A percentile compares a stretch with the other conserved stretches of the same genome.
Conservation (phyloP, 176 grass and related monocot species). For the Bromus sterilis region DNA sequence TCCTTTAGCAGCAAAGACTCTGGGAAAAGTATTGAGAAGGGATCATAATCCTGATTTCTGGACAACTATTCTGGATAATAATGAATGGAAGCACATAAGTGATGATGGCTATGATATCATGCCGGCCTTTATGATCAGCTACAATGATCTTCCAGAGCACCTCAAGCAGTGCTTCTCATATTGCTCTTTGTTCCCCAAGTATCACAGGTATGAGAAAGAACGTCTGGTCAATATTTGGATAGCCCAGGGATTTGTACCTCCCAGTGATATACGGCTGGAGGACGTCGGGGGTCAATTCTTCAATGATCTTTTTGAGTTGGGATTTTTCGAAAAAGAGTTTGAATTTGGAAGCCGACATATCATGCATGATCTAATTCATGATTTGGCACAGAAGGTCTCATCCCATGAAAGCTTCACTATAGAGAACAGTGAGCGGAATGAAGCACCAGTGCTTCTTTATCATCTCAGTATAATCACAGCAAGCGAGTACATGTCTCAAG, state of each 20-base stretch:
- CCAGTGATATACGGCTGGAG: neutral
- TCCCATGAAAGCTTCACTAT: neutral
- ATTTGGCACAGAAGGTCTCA: conserved; percentile 10
- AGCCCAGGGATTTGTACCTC: conserved; percentile 1
- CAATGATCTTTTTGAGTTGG: neutral
- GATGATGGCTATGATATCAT: conserved; percentile 1
- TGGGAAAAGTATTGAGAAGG: conserved; percentile 13
- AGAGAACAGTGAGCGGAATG: neutral
- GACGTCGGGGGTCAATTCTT: conserved; percentile 8
- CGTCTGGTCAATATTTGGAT: conserved; percentile 23
- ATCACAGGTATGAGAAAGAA: neutral
- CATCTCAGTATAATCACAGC: conserved; percentile 3
- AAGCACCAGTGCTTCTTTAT: neutral
- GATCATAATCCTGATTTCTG: conserved; percentile 9
- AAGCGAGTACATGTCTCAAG: neutral
- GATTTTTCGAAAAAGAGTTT: neutral
- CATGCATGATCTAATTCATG: conserved; percentile 21
- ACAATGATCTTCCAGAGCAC: conserved; percentile 2
- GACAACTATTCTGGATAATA: neutral
- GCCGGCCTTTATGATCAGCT: conserved; percentile 23
- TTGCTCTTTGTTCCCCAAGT: conserved; percentile 17
- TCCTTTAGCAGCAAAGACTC: conserved; percentile 30
- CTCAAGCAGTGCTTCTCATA: conserved; percentile 18
- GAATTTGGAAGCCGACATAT: neutral
- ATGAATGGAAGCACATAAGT: conserved; percentile 9